A percentile compares a stretch with the other conserved stretches of the same genome.
phyloP scores from a whole-genome alignment of 805 yeast species.

The Suhomyces sp. region DNA sequence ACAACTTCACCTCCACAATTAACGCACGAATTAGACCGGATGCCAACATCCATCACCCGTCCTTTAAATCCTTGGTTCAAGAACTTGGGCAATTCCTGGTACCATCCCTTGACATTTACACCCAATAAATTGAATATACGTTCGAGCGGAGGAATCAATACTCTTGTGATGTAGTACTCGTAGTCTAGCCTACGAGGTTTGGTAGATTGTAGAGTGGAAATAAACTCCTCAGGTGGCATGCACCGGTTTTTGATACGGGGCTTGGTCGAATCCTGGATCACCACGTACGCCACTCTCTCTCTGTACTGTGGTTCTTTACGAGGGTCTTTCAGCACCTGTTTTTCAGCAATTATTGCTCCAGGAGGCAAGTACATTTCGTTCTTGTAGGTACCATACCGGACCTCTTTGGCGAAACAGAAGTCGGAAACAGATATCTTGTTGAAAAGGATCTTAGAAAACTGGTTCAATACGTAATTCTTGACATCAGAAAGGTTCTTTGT shows the following conservation, averaged over 20 bases:
- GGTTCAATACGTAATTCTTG: slow-evolving; percentile 58
- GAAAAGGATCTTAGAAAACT: slow-evolving; percentile 64
- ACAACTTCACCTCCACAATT: slow-evolving; percentile 21
- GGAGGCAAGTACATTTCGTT: slow-evolving; percentile 76
- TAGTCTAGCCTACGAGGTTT: slow-evolving; percentile 59
- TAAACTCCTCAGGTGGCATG: slow-evolving; percentile 70
- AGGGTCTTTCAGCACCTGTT: slow-evolving; percentile 59
- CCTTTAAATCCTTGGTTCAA: slow-evolving; percentile 1
- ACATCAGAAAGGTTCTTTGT: slow-evolving; percentile 68
- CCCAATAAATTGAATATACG: slow-evolving; percentile 81
- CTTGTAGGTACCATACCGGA: slow-evolving; percentile 78
- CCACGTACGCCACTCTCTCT: slow-evolving; percentile 87
- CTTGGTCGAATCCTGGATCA: slow-evolving; percentile 54
- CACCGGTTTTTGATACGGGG: slow-evolving; percentile 72
- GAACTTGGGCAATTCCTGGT: slow-evolving; percentile 55
- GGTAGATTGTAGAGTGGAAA: slow-evolving; percentile 33
- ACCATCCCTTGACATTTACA: slow-evolving; percentile 77
- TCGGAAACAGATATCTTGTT: slow-evolving; percentile 71
- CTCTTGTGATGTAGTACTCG: slow-evolving; percentile 81
- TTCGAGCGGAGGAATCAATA: slow-evolving; percentile 85
- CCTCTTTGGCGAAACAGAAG: slow-evolving; percentile 90
- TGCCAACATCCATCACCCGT: neutral
- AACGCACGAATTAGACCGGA: slow-evolving; percentile 20
- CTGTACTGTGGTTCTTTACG: slow-evolving; percentile 81
- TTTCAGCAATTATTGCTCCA: slow-evolving; percentile 80